phyloP scores from a whole-genome alignment of 2,329 filamentous ascomycete genomes.

The Didymella exigua region DNA sequence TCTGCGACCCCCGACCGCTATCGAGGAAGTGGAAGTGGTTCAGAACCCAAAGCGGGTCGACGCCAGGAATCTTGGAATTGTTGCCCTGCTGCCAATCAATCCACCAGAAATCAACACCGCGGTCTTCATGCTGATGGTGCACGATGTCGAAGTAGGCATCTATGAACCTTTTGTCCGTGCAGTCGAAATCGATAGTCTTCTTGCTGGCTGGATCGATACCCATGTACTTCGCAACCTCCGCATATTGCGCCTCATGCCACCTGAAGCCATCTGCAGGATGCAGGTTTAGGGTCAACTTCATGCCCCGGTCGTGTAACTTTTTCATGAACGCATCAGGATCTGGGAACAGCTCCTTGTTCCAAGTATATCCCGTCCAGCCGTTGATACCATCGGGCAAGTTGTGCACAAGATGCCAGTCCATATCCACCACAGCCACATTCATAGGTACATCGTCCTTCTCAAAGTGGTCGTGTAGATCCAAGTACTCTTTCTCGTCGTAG shows the following conservation, averaged over 20 bases:
- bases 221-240: constrained; percentile 59
- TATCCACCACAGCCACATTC: constrained; percentile 66
- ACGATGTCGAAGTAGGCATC: constrained; percentile 65
- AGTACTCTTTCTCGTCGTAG: constrained; percentile 62
- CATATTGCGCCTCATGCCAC: constrained; percentile 62
- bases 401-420: constrained; percentile 68
- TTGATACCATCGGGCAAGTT: constrained; percentile 44
- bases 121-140: constrained; percentile 60
- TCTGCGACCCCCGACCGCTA: constrained; percentile 50
- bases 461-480: constrained; percentile 64
- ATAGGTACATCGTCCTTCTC: constrained; percentile 59
- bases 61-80: constrained; percentile 59
- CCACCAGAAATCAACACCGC: constrained; percentile 70
- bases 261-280: constrained; percentile 67
- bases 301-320: constrained; percentile 57
- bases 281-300: constrained; percentile 65
- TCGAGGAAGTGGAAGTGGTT: constrained; percentile 70
- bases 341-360: constrained; percentile 64
- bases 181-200: constrained; percentile 63
- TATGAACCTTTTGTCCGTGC: constrained; percentile 60
- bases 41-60: constrained; percentile 68
- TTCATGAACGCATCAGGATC: constrained; percentile 59
- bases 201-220: constrained; percentile 57
- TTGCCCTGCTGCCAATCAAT: constrained; percentile 70
- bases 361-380: constrained; percentile 68